Conservation (phyloP, 257 asterid species). For the Cordia subcordata region DNA sequence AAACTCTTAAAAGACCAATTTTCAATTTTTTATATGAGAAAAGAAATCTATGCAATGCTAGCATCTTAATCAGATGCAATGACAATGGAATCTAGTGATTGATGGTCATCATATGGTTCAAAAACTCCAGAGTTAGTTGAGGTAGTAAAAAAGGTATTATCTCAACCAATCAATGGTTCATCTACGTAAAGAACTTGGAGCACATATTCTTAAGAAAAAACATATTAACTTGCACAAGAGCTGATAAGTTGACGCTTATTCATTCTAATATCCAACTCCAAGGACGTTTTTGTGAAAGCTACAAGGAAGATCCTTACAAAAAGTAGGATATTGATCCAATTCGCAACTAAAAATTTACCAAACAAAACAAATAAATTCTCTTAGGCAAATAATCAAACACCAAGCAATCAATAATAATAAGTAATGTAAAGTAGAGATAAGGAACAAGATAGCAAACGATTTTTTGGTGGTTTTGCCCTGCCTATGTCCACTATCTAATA, state of each 20-base stretch:
- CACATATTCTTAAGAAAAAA: slow-evolving; percentile 13
- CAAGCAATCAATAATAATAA: too few relatives aligned
- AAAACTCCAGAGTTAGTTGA: slow-evolving; percentile 8
- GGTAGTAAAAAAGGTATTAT: slow-evolving; percentile 6
- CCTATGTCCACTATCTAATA: too few relatives aligned
- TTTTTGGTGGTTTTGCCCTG: too few relatives aligned
- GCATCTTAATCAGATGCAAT: not conserved
- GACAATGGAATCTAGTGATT: slow-evolving; percentile 2
- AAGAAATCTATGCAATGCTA: not conserved
- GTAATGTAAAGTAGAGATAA: too few relatives aligned
- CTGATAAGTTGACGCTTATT: slow-evolving; percentile 2
- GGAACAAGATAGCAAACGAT: too few relatives aligned
- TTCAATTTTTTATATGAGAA: slow-evolving; percentile 5
- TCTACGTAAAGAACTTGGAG: slow-evolving; percentile 16
- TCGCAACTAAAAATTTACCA: too few relatives aligned
- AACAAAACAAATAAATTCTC: too few relatives aligned
- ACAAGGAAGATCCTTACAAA: not conserved
- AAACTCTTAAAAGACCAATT: not conserved
- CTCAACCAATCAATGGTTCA: slow-evolving; percentile 11
- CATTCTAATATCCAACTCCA: not conserved
- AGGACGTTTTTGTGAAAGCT: not conserved
- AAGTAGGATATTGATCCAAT: not conserved
- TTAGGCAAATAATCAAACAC: too few relatives aligned
- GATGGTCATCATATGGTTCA: slow-evolving; percentile 13
- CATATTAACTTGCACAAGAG: not conserved